Evolutionary conservation across 257 asterid genomes (phyloP).

Genomic region (Coffea canephora): DNA sequence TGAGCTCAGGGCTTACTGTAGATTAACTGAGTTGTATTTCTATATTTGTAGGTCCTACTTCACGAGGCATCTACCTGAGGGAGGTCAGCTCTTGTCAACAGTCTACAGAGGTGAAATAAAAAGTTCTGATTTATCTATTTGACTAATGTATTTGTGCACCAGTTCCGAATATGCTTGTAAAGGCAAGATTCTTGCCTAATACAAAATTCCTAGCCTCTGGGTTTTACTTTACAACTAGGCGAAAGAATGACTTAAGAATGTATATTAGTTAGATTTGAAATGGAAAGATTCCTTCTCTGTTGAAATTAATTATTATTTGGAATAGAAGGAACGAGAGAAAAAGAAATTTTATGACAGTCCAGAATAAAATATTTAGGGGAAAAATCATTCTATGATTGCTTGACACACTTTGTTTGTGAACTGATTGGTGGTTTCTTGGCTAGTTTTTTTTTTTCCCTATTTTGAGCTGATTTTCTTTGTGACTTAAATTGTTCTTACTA

Average conservation of each 20-base stretch:
- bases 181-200: too few species aligned
- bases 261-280: too few species aligned
- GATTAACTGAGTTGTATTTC: not conserved
- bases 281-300: too few species aligned
- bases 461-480: not conserved
- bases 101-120: conserved; percentile 69
- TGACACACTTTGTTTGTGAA: not conserved
- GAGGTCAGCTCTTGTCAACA: conserved; percentile 68
- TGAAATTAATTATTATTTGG: too few species aligned
- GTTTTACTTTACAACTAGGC: too few species aligned
- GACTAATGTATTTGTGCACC: not conserved
- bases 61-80: conserved; percentile 92
- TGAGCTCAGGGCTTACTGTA: not conserved
- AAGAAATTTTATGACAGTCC: not conserved
- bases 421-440: not conserved
- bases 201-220: too few species aligned
- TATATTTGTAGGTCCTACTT: conserved; percentile 65
- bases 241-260: too few species aligned
- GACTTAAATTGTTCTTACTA: too few species aligned
- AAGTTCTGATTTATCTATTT: conserved; percentile 7
- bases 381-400: not conserved
- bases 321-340: too few species aligned
- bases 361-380: not conserved
- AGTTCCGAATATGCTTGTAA: not conserved
- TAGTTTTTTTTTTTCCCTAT: not conserved